Evolutionary conservation across 2,329 filamentous ascomycete species (phyloP).

Genomic region (Geosmithia flava): DNA sequence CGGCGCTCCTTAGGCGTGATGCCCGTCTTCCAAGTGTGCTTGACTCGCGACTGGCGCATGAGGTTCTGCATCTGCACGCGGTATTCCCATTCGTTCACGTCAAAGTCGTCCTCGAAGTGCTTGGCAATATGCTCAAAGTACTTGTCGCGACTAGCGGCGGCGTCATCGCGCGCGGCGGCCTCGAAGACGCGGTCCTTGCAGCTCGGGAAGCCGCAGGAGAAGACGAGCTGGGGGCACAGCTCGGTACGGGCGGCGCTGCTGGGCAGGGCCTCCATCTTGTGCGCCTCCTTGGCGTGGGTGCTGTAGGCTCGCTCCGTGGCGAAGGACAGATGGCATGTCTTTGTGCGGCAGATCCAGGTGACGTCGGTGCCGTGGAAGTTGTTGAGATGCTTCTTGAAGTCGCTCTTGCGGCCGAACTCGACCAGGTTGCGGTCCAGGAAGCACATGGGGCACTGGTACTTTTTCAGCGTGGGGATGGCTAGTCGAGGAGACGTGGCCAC

Average conservation of each 20-base stretch:
- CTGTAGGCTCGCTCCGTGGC: slow-evolving; percentile 32
- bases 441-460: slow-evolving; percentile 32
- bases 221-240: slow-evolving; percentile 29
- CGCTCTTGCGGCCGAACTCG: slow-evolving; percentile 31
- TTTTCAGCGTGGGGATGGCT: slow-evolving; percentile 23
- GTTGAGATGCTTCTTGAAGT: slow-evolving; percentile 36
- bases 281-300: slow-evolving; percentile 28
- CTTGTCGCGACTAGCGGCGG: slow-evolving; percentile 23
- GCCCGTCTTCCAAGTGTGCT: slow-evolving; percentile 30
- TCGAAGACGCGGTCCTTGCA: slow-evolving; percentile 31
- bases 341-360: slow-evolving; percentile 28
- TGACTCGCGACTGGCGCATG: slow-evolving; percentile 27
- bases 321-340: slow-evolving; percentile 27
- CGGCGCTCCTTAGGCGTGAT: slow-evolving; percentile 32
- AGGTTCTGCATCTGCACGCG: slow-evolving; percentile 29
- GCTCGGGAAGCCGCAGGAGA: slow-evolving; percentile 27
- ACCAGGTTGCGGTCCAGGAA: slow-evolving; percentile 31
- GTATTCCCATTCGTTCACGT: slow-evolving; percentile 30
- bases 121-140: slow-evolving; percentile 34
- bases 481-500: slow-evolving; percentile 23
- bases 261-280: slow-evolving; percentile 26
- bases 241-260: slow-evolving; percentile 27
- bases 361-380: slow-evolving; percentile 31
- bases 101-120: slow-evolving; percentile 29
- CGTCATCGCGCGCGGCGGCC: slow-evolving; percentile 21